A percentile compares a stretch with the other conserved stretches of the same genome.
These are phyloP conservation scores for Ammopiptanthus mongolicus DNA, from an alignment of 306 rosid genomes.

Conservation along the genomic window DNA sequence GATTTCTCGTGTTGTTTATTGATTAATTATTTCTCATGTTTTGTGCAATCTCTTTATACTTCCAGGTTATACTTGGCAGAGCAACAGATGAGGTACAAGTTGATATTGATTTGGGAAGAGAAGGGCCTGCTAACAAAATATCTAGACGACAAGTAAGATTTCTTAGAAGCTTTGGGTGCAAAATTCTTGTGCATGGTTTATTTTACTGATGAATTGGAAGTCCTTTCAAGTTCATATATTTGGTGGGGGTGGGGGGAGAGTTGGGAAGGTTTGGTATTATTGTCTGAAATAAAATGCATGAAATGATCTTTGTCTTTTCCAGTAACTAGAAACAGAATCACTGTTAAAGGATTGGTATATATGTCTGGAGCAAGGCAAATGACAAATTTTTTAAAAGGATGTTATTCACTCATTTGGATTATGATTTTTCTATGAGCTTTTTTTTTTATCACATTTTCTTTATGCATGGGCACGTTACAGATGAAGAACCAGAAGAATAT, in stretches of 20 bases:
- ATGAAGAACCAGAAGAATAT: slow-evolving; percentile 2
- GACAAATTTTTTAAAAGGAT: neutral
- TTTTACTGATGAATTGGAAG: slow-evolving; percentile 17
- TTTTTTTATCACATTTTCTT: neutral
- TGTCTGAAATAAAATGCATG: neutral
- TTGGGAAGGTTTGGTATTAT: neutral
- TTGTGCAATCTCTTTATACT: slow-evolving; percentile 21
- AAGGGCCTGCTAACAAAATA: slow-evolving; percentile 61
- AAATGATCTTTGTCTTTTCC: neutral
- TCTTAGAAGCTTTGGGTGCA: slow-evolving; percentile 13
- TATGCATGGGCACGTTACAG: neutral
- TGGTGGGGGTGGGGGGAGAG: too few relatives aligned
- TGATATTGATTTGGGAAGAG: slow-evolving; percentile 78
- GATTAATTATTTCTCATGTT: slow-evolving; percentile 18
- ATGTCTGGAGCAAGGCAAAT: slow-evolving; percentile 4
- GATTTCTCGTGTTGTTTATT: neutral
- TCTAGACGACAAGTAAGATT: slow-evolving; percentile 77
- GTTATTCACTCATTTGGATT: neutral
- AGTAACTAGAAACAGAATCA: neutral
- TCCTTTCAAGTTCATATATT: neutral
- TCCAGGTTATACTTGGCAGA: slow-evolving; percentile 81
- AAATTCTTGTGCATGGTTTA: slow-evolving; percentile 13
- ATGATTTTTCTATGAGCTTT: neutral
- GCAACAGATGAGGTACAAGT: slow-evolving; percentile 55
- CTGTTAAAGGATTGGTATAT: neutral